These are phyloP conservation scores for Circinella umbellata DNA, from an alignment of 371 early-diverging fungal species.

Conservation along the genomic window DNA sequence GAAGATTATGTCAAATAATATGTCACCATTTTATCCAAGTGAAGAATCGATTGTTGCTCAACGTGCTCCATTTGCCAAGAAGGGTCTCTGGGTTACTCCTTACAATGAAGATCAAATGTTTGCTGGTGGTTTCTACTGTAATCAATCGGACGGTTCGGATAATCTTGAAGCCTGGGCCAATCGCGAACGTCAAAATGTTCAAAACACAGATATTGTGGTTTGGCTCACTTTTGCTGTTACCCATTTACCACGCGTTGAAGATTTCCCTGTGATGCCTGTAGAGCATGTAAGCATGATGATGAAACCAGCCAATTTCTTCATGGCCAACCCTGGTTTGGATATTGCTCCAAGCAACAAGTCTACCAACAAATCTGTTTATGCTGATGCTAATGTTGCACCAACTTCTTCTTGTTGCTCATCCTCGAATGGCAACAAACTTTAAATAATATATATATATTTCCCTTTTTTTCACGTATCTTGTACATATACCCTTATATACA, in stretches of 20 bases:
- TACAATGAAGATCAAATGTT: constrained; percentile 56
- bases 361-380: constrained; percentile 45
- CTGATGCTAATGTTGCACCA: constrained; percentile 25
- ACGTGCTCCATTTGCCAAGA: constrained; percentile 57
- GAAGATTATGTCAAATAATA: constrained; percentile 45
- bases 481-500: constrained; percentile 4
- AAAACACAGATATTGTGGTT: constrained; percentile 51
- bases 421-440: constrained; percentile 36
- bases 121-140: constrained; percentile 61
- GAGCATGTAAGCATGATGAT: constrained; percentile 54
- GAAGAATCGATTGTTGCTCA: constrained; percentile 51
- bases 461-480: background rate
- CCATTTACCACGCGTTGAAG: constrained; percentile 57
- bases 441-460: constrained; percentile 6
- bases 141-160: constrained; percentile 47
- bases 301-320: constrained; percentile 57
- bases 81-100: constrained; percentile 58
- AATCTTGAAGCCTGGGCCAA: constrained; percentile 41
- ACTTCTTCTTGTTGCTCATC: constrained; percentile 26
- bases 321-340: constrained; percentile 53
- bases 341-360: constrained; percentile 52
- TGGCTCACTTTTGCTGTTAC: constrained; percentile 62
- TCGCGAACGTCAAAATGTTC: constrained; percentile 34
- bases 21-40: constrained; percentile 43
- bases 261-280: constrained; percentile 61